Evolutionary conservation across 768 basidiomycete genomes (phyloP).

Genomic region (Podaxis mareebaensis): DNA sequence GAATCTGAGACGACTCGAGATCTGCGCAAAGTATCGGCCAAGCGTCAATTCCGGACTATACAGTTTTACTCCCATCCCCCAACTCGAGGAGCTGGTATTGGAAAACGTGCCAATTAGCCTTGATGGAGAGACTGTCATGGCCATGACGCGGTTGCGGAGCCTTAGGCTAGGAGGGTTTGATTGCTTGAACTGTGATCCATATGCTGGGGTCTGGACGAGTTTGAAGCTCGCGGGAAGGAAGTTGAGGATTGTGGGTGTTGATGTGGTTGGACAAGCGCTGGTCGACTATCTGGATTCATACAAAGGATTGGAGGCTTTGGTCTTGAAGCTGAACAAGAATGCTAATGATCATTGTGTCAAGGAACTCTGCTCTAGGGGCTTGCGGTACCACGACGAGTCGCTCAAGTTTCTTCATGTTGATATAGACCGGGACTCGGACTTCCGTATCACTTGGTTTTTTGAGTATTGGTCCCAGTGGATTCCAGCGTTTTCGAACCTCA

Average conservation of each 20-base stretch:
- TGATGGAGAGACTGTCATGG: neutral
- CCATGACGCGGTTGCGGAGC: neutral
- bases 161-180: constrained; percentile 2
- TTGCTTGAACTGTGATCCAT: constrained; percentile 5
- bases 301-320: constrained; percentile 4
- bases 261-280: constrained; percentile 5
- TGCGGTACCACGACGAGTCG: neutral
- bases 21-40: neutral
- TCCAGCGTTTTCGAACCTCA: neutral
- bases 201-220: neutral
- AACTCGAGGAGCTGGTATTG: constrained; percentile 5
- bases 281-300: constrained; percentile 10
- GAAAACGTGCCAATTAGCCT: constrained; percentile 5
- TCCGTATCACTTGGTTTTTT: constrained; percentile 2
- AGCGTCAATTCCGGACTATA: neutral
- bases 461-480: constrained; percentile 14
- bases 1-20: neutral
- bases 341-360: constrained; percentile 1
- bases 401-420: constrained; percentile 4
- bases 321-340: neutral
- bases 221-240: neutral
- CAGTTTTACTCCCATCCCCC: neutral
- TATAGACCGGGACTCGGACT: neutral
- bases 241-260: neutral
- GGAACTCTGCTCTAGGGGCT: neutral